Percentiles rank a stretch among this genome's conserved stretches.
Evolutionary conservation across 2,329 filamentous ascomycete species (phyloP).

Genomic region (Alternaria burnsii): DNA sequence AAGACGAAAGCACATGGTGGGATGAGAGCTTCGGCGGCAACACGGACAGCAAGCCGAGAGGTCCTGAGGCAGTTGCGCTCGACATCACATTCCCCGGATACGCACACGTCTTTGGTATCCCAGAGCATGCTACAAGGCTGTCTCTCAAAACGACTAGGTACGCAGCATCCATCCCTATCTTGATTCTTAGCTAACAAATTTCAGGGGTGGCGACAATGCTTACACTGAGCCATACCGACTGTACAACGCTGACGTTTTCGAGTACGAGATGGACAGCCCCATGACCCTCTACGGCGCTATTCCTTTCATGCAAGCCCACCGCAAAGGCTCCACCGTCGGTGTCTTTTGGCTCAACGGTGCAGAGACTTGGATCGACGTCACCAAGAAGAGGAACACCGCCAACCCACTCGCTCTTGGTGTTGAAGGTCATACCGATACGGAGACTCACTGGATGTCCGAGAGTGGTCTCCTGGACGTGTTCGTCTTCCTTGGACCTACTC

Average conservation of each 20-base stretch:
- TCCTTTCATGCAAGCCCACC: conserved; percentile 97
- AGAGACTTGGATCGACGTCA: conserved; percentile 96
- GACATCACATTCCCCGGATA: conserved; percentile 95
- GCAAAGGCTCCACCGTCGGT: conserved; percentile 90
- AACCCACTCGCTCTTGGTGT: conserved; percentile 82
- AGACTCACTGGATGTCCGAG: conserved; percentile 98
- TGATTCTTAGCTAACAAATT: conserved; percentile 4
- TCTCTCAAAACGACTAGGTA: conserved; percentile 87
- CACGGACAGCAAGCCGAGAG: conserved; percentile 93
- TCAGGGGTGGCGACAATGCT: conserved; percentile 78
- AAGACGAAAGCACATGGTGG: conserved; percentile 95
- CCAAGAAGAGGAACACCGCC: conserved; percentile 75
- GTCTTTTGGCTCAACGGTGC: conserved; percentile 98
- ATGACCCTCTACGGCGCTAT: conserved; percentile 99
- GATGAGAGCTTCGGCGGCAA: conserved; percentile 95
- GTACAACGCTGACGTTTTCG: conserved; percentile 97
- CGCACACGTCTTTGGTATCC: conserved; percentile 91
- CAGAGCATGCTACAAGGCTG: conserved; percentile 87
- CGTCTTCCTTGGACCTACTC: conserved; percentile 89
- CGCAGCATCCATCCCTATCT: background rate
- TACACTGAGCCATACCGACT: conserved; percentile 90
- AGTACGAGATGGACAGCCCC: conserved; percentile 95
- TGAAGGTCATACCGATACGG: conserved; percentile 74
- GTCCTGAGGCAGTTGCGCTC: conserved; percentile 88
- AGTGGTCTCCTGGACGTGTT: conserved; percentile 90